Conservation (phyloP, 2,329 filamentous ascomycete genomes). For the Xylariaceae sp. region DNA sequence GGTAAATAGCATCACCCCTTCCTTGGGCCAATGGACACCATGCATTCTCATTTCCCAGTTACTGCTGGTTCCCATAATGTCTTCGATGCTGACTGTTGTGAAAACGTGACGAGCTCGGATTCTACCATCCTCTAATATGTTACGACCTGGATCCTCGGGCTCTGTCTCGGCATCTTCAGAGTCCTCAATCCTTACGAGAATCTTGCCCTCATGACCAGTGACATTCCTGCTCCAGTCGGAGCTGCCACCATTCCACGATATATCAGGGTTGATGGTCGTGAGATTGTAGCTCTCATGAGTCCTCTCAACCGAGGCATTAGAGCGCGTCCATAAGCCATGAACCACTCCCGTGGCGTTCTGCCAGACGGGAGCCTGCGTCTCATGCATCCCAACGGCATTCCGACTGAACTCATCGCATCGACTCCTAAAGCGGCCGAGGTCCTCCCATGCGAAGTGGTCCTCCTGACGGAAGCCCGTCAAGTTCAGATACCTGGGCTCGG, state of each 20-base stretch:
- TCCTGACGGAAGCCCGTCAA: constrained; percentile 70
- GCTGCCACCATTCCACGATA: constrained; percentile 57
- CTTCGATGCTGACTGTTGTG: constrained; percentile 66
- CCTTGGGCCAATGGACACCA: constrained; percentile 80
- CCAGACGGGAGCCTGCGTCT: constrained; percentile 53
- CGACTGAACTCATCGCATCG: constrained; percentile 58
- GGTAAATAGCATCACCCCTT: constrained; percentile 73
- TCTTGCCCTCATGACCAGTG: constrained; percentile 64
- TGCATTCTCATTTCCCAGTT: constrained; percentile 76
- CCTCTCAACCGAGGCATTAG: constrained; percentile 42
- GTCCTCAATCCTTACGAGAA: constrained; percentile 63
- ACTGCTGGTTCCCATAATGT: constrained; percentile 62
- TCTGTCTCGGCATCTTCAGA: constrained; percentile 39
- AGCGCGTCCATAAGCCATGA: constrained; percentile 68
- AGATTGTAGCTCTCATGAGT: constrained; percentile 55
- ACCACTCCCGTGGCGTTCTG: constrained; percentile 73
- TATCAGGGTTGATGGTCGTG: constrained; percentile 56
- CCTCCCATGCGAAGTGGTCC: constrained; percentile 74
- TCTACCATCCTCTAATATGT: constrained; percentile 37
- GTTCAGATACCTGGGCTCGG: constrained; percentile 51
- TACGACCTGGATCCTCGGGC: constrained; percentile 38
- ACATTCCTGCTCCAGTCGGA: constrained; percentile 72
- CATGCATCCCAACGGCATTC: constrained; percentile 43
- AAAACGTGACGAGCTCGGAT: constrained; percentile 62
- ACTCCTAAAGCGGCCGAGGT: constrained; percentile 61